Base-by-base conservation (phyloP, 805 yeast genomes). In the Candida tammaniensis region DNA sequence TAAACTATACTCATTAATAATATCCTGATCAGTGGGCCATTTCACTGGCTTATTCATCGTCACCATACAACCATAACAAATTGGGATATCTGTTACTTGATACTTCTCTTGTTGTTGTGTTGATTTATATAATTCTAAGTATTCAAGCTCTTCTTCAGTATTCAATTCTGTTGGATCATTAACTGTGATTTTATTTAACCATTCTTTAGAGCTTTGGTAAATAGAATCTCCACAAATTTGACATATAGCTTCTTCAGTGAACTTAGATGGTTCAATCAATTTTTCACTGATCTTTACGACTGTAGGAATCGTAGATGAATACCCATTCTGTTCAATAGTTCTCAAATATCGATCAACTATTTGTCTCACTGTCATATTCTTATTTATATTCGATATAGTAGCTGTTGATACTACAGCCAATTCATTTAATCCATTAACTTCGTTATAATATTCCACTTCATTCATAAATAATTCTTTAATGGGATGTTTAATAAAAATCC, bases 261-360 rank as follows among this genome's bases (percentile, higher is more conserved):
- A 51, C 1, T 46, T 46, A 1, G 49, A 40, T 0, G 85, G 86
- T 6, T 67, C 67, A 2, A 70, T 72, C 28, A 89, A 59, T 54
- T 91, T 88, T 30, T 80, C 80, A 4, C 93, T 96, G 0, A 95
- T 88, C 45, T 86, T 81, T 10, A 88, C 88, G 14, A 91, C 97
- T 0, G 98, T 89, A 0, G 96, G 83, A 3, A 89, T 88, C 2
- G 91, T 85, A 37, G 91, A 86, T 0, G 95, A 88, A 52, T 88
- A 88, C 11, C 80, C 88, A 7, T 66, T 63, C 5, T 70, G 70
- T 49, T 86, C 95, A 16, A 89, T 76, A 21, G 70, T 68, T 19
- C 65, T 70, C 47, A 86, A 86, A 56, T 91, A 91, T 31, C 78
- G 74, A 17, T 77, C 66, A 1, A 88, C 80, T 31, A 91, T 69